phyloP scores from a whole-genome alignment of 441 rosid species.

The Gossypium gossypioides region DNA sequence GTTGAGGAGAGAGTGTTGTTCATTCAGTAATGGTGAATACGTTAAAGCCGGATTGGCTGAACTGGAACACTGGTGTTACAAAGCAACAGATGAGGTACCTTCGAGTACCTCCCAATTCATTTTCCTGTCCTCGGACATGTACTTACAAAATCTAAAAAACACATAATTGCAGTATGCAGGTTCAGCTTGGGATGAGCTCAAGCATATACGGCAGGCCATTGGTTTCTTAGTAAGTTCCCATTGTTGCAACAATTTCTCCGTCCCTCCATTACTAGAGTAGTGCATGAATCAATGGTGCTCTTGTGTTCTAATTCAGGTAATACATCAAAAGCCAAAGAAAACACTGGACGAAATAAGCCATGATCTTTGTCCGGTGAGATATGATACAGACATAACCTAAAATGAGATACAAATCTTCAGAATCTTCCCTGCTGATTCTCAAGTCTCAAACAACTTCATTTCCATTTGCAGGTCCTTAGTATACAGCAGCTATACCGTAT shows the following conservation, averaged over 20 bases:
- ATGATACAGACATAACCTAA: neutral
- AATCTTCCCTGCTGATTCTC: neutral
- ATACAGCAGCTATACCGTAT: slow-evolving; percentile 90
- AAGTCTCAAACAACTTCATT: slow-evolving; percentile 9
- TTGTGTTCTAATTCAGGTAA: slow-evolving; percentile 45
- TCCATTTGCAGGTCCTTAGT: slow-evolving; percentile 61
- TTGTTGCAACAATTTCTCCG: neutral
- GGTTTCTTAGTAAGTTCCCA: slow-evolving; percentile 54
- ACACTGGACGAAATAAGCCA: slow-evolving; percentile 90
- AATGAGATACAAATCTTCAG: neutral
- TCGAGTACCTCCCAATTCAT: slow-evolving; percentile 21
- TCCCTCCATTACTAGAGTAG: neutral
- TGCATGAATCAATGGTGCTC: neutral
- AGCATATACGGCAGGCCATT: slow-evolving; percentile 70
- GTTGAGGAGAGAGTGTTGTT: slow-evolving; percentile 89
- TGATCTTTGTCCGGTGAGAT: slow-evolving; percentile 83
- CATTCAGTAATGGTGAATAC: slow-evolving; percentile 96
- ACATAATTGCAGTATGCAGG: slow-evolving; percentile 61
- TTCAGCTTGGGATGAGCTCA: slow-evolving; percentile 72
- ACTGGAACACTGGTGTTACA: slow-evolving; percentile 90
- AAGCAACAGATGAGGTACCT: slow-evolving; percentile 89
- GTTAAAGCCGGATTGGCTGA: slow-evolving; percentile 95
- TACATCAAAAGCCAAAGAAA: slow-evolving; percentile 95
- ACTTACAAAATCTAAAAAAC: neutral
- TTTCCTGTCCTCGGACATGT: slow-evolving; percentile 49